phyloP scores from a whole-genome alignment of 78 protist genomes.

The slime mould (Dictyostelium discoideum) region DNA sequence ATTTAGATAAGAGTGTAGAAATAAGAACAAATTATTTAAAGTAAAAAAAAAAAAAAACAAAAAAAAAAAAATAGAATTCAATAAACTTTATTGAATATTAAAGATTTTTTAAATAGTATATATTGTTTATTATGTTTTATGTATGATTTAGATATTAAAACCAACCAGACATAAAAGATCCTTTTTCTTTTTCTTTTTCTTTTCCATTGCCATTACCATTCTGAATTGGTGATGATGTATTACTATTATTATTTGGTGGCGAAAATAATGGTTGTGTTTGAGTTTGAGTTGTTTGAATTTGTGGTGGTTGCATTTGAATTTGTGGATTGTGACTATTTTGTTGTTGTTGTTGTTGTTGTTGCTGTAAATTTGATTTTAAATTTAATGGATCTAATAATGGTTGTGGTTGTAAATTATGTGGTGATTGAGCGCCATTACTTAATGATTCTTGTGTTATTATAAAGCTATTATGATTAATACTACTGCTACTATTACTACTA shows the following conservation, averaged over 20 bases:
- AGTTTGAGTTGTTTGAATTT: slow-evolving; percentile 6
- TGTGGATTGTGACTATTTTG: background rate
- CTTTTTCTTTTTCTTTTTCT: background rate
- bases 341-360: background rate
- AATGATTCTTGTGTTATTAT: background rate
- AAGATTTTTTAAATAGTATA: too few relatives aligned
- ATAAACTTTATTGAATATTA: too few relatives aligned
- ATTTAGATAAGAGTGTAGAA: too few relatives aligned
- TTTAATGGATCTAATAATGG: slow-evolving; percentile 22
- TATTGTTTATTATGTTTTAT: background rate
- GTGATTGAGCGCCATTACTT: background rate
- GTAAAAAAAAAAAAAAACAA: too few relatives aligned
- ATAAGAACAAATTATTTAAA: too few relatives aligned
- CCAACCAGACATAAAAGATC: slow-evolving; percentile 4
- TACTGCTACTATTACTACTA: background rate
- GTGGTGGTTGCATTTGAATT: slow-evolving; percentile 17
- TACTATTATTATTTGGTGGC: background rate
- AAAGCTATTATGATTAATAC: background rate
- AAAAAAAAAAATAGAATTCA: too few relatives aligned
- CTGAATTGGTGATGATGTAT: background rate
- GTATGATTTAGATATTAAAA: background rate
- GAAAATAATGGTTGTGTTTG: background rate
- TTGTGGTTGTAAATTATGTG: background rate
- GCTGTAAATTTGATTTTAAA: slow-evolving; percentile 1
- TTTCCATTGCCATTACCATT: background rate